Percentiles rank a stretch among this genome's conserved stretches.
phyloP scores from a whole-genome alignment of 768 basidiomycete species.

The Lentinula raphanica region DNA sequence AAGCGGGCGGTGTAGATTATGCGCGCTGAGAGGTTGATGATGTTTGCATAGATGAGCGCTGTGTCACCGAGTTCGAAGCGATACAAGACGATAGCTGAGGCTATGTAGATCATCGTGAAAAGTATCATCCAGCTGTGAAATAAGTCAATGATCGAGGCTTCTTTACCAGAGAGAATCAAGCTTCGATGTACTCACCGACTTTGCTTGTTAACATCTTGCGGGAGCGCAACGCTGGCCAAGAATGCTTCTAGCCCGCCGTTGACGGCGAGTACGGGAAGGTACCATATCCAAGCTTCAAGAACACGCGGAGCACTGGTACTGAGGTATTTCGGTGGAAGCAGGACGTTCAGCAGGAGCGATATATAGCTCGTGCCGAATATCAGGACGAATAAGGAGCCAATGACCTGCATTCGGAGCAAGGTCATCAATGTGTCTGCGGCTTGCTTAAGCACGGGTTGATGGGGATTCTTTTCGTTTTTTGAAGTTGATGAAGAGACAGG shows the following conservation, averaged over 20 bases:
- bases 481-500: neutral
- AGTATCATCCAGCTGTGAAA: slow-evolving; percentile 64
- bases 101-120: slow-evolving; percentile 68
- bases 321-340: slow-evolving; percentile 68
- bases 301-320: slow-evolving; percentile 76
- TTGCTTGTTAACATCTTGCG: slow-evolving; percentile 63
- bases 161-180: neutral
- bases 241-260: slow-evolving; percentile 94
- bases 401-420: slow-evolving; percentile 60
- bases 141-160: slow-evolving; percentile 4
- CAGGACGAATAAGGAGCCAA: slow-evolving; percentile 63
- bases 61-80: slow-evolving; percentile 52
- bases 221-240: slow-evolving; percentile 69
- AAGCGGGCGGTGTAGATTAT: slow-evolving; percentile 58
- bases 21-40: slow-evolving; percentile 58
- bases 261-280: slow-evolving; percentile 83
- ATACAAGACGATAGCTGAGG: slow-evolving; percentile 43
- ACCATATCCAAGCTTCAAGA: slow-evolving; percentile 76
- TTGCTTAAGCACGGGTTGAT: slow-evolving; percentile 21
- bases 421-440: slow-evolving; percentile 51
- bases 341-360: slow-evolving; percentile 56
- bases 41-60: slow-evolving; percentile 74
- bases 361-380: slow-evolving; percentile 76
- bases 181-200: slow-evolving; percentile 41
- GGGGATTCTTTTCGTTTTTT: neutral